Percentiles rank a stretch among this genome's conserved stretches.
Conservation (phyloP, 345 rosid genomes). For the Euphorbia tirucalli region DNA sequence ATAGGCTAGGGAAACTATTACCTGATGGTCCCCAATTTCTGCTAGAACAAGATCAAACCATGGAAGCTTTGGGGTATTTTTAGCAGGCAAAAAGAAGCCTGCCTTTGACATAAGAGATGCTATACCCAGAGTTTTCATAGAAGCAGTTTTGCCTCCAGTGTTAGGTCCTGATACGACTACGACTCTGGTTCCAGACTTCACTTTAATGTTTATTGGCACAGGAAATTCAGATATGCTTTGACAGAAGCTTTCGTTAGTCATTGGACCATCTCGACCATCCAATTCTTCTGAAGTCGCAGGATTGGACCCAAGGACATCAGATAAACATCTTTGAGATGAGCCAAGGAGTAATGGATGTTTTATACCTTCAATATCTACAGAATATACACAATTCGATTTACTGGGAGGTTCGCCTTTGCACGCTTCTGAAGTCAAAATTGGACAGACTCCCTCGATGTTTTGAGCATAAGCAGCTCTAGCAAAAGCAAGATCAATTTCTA, state of each 20-base stretch:
- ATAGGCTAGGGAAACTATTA: slow-evolving; percentile 35
- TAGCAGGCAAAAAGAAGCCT: slow-evolving; percentile 86
- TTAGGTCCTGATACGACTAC: slow-evolving; percentile 91
- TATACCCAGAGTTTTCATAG: slow-evolving; percentile 87
- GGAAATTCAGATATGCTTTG: slow-evolving; percentile 46
- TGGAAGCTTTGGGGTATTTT: slow-evolving; percentile 68
- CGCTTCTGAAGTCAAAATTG: slow-evolving; percentile 41
- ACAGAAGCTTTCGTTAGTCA: slow-evolving; percentile 20
- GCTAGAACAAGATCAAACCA: slow-evolving; percentile 95
- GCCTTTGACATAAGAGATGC: slow-evolving; percentile 88
- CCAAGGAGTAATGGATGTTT: slow-evolving; percentile 78
- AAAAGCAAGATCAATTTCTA: slow-evolving; percentile 79
- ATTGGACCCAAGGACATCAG: slow-evolving; percentile 20
- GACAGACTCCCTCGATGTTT: slow-evolving; percentile 66
- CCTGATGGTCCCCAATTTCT: slow-evolving; percentile 96
- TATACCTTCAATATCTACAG: slow-evolving; percentile 66
- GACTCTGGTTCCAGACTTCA: slow-evolving; percentile 59
- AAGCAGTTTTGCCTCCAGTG: slow-evolving; percentile 95
- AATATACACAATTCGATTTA: slow-evolving; percentile 25
- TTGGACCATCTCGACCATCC: slow-evolving; percentile 24
- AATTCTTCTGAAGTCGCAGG: slow-evolving; percentile 13
- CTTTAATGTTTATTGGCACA: slow-evolving; percentile 82
- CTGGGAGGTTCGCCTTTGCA: slow-evolving; percentile 22
- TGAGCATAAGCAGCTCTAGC: slow-evolving; percentile 84
- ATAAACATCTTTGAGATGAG: slow-evolving; percentile 34